Base-by-base conservation (phyloP, 1,139 yeast species). In the Hemisphaericaspora lyxosophila region DNA sequence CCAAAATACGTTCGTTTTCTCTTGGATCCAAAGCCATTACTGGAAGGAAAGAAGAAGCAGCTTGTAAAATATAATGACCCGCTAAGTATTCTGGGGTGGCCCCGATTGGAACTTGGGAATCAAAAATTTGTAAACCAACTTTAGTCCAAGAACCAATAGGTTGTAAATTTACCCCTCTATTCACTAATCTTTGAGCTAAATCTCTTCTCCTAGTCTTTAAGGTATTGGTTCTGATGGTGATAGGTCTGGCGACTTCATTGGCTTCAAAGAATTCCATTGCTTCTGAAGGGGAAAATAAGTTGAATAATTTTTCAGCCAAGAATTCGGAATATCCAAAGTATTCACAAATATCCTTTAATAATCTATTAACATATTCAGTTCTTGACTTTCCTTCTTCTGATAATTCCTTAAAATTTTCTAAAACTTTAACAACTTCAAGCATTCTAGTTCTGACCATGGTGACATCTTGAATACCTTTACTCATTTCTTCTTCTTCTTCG, bases 21-120 rank as follows among this genome's bases (percentile, higher is more conserved):
- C 89, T 95, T 14, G 99, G 98, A 46, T 83, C 94, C 51, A 94
- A 72, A 0, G 99, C 99, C 90, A 94, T 87, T 15, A 90, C 97
- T 8, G 99, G 99, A 57, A 94, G 71, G 64, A 92, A 92, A 4
- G 97, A 90, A 5, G 97, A 90, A 20, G 99, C 99, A 28, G 99
- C 98, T 65, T 94, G 99, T 54, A 94, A 71, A 48, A 94, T 94
- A 67, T 94, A 94, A 58, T 92, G 96, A 55, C 99, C 99, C 11
- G 97, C 96, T 56, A 94, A 73, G 60, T 94, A 94, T 66, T 94
- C 99, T 31, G 99, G 98, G 6, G 99, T 94, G 31, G 99, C 98
- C 60, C 99, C 99, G 53, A 94, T 87, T 34, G 99, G 98, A 17
- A 94, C 98, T 64, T 90, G 97, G 18, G 97, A 89, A 57, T 94